These are phyloP conservation scores for Karstenula rhodostoma DNA, from an alignment of 2,329 filamentous ascomycete species.

Conservation along the genomic window DNA sequence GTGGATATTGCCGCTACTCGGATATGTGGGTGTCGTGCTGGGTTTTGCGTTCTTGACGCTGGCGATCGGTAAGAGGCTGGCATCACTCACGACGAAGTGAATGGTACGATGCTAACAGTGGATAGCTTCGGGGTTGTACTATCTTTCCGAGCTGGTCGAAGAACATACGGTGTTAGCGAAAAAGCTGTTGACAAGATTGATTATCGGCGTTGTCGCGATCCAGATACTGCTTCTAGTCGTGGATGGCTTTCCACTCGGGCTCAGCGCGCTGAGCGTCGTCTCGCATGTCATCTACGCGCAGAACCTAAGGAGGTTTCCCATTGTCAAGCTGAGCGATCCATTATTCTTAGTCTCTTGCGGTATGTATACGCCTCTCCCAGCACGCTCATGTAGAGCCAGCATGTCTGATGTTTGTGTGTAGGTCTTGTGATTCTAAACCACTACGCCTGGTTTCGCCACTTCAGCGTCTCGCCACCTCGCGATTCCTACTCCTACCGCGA, in stretches of 20 bases:
- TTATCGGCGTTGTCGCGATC: conserved; percentile 79
- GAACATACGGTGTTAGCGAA: conserved; percentile 95
- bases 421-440: conserved; percentile 88
- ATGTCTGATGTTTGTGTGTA: conserved; percentile 40
- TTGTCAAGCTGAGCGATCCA: conserved; percentile 87
- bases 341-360: conserved; percentile 84
- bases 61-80: conserved; percentile 73
- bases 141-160: conserved; percentile 96
- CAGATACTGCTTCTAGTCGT: conserved; percentile 79
- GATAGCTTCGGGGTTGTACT: conserved; percentile 93
- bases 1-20: conserved; percentile 95
- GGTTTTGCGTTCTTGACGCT: conserved; percentile 95
- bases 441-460: conserved; percentile 95
- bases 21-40: conserved; percentile 84
- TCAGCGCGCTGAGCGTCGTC: conserved; percentile 77
- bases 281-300: conserved; percentile 88
- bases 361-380: conserved; percentile 53
- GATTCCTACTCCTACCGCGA: conserved; percentile 62
- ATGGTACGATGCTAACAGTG: conserved; percentile 1
- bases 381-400: conserved; percentile 11
- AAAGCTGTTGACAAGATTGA: conserved; percentile 82
- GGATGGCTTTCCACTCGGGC: conserved; percentile 82
- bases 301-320: conserved; percentile 78
- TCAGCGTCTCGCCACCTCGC: conserved; percentile 66
- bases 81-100: not conserved